A percentile compares a stretch with the other conserved stretches of the same genome.
These are phyloP conservation scores for Fusarium concolor DNA, from an alignment of 2,329 filamentous ascomycete species.

Conservation along the genomic window DNA sequence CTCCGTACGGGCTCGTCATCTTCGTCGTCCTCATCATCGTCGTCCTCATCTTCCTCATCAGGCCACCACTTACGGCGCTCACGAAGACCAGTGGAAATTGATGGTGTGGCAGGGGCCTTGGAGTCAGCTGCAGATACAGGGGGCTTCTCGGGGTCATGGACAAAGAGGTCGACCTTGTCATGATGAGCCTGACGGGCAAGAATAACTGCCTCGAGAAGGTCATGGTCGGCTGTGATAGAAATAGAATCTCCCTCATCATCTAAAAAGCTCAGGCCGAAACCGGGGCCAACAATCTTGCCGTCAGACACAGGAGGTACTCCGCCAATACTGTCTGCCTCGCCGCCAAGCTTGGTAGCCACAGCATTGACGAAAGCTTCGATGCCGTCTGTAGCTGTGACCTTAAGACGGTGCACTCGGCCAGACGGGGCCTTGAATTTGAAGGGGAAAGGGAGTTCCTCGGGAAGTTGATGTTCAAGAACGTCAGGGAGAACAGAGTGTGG, in stretches of 20 bases:
- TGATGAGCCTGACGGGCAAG: constrained; percentile 80
- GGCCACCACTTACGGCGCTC: constrained; percentile 70
- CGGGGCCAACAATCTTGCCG: constrained; percentile 78
- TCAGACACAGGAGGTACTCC: constrained; percentile 83
- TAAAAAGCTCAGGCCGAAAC: constrained; percentile 93
- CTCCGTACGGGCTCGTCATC: constrained; percentile 63
- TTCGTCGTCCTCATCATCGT: constrained; percentile 66
- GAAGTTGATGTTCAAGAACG: constrained; percentile 61
- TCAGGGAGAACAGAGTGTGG: constrained; percentile 71
- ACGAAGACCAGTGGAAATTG: constrained; percentile 60
- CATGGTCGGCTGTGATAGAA: constrained; percentile 94
- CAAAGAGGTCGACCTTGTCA: constrained; percentile 97
- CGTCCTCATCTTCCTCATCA: constrained; percentile 64
- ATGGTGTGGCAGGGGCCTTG: constrained; percentile 58
- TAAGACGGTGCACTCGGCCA: constrained; percentile 91
- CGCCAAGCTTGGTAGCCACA: constrained; percentile 86
- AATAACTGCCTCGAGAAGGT: constrained; percentile 88
- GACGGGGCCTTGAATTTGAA: constrained; percentile 99
- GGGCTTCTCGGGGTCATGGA: constrained; percentile 93
- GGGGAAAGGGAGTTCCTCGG: constrained; percentile 83
- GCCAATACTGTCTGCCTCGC: constrained; percentile 85
- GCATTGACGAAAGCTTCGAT: constrained; percentile 81
- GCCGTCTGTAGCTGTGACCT: constrained; percentile 83
- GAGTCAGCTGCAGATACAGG: constrained; percentile 72
- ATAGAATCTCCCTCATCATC: constrained; percentile 98